phyloP scores from a whole-genome alignment of 495 filamentous ascomycete genomes.

The Peziza echinospora region DNA sequence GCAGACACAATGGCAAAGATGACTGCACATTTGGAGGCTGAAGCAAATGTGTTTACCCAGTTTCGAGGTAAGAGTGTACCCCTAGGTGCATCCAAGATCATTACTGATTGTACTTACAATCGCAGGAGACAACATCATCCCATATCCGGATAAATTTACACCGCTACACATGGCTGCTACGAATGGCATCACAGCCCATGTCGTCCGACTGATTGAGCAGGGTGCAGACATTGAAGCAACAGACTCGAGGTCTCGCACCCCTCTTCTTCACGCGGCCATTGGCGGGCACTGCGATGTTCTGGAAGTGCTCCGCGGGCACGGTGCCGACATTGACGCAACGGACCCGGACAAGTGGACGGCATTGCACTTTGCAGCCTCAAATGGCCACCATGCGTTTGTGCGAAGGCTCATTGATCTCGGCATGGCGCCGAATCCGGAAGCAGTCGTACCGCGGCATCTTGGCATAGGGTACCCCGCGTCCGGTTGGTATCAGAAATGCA shows the following conservation, averaged over 20 bases:
- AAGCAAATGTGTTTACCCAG: neutral
- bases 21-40: neutral
- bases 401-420: neutral
- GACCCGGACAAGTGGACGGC: neutral
- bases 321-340: neutral
- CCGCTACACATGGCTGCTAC: neutral
- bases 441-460: neutral
- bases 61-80: neutral
- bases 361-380: constrained; percentile 1
- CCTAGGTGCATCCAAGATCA: neutral
- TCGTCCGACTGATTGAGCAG: neutral
- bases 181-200: neutral
- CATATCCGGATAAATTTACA: neutral
- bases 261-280: constrained; percentile 3
- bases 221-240: neutral
- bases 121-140: neutral
- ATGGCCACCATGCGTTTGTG: neutral
- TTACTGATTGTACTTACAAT: neutral
- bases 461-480: neutral
- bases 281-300: constrained; percentile 1
- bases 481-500: neutral
- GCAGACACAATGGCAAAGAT: neutral
- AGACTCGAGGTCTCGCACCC: constrained; percentile 1
- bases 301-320: neutral
- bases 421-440: neutral